These are phyloP conservation scores for Rubus idaeus DNA, from an alignment of 306 rosid species.

Conservation along the genomic window DNA sequence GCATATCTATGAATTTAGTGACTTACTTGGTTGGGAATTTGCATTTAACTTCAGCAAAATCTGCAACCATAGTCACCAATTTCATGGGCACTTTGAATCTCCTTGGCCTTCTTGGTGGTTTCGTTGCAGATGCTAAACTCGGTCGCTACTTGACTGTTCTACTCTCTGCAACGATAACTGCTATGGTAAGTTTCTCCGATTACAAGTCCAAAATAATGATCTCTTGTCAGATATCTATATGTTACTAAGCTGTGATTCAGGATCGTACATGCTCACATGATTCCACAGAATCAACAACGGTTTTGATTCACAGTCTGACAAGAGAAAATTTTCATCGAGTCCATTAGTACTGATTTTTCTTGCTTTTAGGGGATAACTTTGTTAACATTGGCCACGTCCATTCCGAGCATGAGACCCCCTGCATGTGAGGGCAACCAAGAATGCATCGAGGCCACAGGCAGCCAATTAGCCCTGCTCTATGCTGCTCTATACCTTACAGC, in stretches of 20 bases:
- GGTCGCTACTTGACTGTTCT: conserved; percentile 73
- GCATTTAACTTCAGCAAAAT: conserved; percentile 71
- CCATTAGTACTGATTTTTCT: conserved; percentile 10
- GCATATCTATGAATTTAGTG: conserved; percentile 85
- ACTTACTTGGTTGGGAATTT: conserved; percentile 72
- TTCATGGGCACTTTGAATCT: conserved; percentile 88
- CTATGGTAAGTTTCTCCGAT: conserved; percentile 46
- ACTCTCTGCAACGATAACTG: conserved; percentile 54
- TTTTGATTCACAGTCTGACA: background rate
- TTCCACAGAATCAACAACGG: background rate
- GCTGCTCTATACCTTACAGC: conserved; percentile 77
- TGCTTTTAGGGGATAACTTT: conserved; percentile 59
- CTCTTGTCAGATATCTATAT: background rate
- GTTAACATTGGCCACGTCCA: conserved; percentile 66
- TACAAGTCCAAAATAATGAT: background rate
- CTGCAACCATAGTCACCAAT: conserved; percentile 84
- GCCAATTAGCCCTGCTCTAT: conserved; percentile 59
- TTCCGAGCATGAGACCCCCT: conserved; percentile 80
- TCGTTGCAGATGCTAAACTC: conserved; percentile 84
- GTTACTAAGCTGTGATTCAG: background rate
- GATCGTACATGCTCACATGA: background rate
- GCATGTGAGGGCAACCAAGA: conserved; percentile 53
- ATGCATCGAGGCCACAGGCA: conserved; percentile 60
- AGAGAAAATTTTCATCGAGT: background rate
- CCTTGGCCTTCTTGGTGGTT: conserved; percentile 90